Evolutionary conservation across 306 rosid species (phyloP), one percentile per base, ranked within the genome.

Genomic region (Dalbergia cochinchinensis): DNA sequence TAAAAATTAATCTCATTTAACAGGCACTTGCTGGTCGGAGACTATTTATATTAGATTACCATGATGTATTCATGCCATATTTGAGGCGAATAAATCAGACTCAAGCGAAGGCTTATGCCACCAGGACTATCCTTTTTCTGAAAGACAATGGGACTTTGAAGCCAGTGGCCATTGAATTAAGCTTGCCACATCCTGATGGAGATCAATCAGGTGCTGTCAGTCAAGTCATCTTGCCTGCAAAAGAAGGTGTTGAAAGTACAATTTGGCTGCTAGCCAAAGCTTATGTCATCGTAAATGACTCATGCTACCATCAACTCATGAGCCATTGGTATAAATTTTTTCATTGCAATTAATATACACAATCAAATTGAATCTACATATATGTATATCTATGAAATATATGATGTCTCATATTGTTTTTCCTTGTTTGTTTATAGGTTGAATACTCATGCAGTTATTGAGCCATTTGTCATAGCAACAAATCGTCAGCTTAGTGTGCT

Each of bases 211-310:
- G 94, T 53, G 88, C 83, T 5, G 67, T 71, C 5, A 89, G 98
- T 69, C 72, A 80, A 75, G 89, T 89, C 8, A 78, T 80, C 70
- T 84, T 88, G 37, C 93, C 93, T 8, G 87, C 85, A 37, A 83
- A 83, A 1, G 53, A 78, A 66, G 97, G 97, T 5, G 83, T 89
- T 63, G 84, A 90, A 53, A 76, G 86, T 14, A 86, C 91, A 57
- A 77, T 87, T 57, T 92, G 98, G 98, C 86, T 88, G 34, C 66
- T 92, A 7, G 98, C 97, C 8, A 94, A 94, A 79, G 97, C 93
- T 74, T 94, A 89, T 69, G 98, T 91, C 2, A 68, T 82, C 10
- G 85, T 90, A 10, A 89, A 91, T 51, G 98, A 91, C 73, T 83
- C 97, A 8, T 92, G 98, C 63, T 86, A 88, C 55, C 98, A 94